A percentile compares a stretch with the other conserved stretches of the same genome.
phyloP scores from a whole-genome alignment of 1,139 yeast species.

The Candida freyschussii region DNA sequence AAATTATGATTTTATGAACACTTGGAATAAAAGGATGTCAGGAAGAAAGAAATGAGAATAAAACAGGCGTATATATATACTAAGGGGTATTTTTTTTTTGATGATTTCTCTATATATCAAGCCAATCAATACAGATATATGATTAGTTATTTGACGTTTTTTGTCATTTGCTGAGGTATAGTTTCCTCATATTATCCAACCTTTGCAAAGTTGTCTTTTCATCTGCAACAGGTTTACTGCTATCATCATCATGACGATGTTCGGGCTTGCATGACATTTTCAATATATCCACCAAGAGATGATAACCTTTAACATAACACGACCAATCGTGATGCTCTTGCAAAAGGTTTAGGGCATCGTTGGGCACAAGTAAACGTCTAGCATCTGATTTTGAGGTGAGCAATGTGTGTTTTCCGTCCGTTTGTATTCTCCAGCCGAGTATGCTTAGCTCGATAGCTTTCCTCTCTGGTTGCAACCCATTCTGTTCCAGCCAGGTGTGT shows the following conservation, averaged over 20 bases:
- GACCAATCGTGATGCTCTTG: conserved; percentile 34
- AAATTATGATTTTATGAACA: neutral
- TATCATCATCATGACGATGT: conserved; percentile 1
- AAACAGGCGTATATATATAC: too few species aligned
- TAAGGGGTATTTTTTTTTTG: too few species aligned
- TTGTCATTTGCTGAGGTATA: conserved; percentile 8
- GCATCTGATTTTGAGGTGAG: conserved; percentile 31
- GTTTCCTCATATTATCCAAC: conserved; percentile 15
- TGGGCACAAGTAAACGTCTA: conserved; percentile 28
- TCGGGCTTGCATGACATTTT: conserved; percentile 1
- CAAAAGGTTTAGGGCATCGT: conserved; percentile 20
- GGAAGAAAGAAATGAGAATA: neutral
- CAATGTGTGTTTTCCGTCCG: conserved; percentile 10
- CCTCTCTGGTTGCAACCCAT: conserved; percentile 3
- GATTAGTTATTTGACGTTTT: neutral
- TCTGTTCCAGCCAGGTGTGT: conserved; percentile 4
- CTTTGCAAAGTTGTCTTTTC: conserved; percentile 5
- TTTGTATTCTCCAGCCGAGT: conserved; percentile 31
- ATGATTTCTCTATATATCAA: neutral
- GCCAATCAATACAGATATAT: neutral
- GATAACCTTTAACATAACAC: conserved; percentile 21
- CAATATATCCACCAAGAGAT: conserved; percentile 11
- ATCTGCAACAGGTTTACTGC: conserved; percentile 1
- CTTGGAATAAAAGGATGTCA: neutral
- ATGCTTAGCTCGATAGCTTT: conserved; percentile 18